Conservation (phyloP, 164 flowering plant species). For the Annona cherimola region DNA sequence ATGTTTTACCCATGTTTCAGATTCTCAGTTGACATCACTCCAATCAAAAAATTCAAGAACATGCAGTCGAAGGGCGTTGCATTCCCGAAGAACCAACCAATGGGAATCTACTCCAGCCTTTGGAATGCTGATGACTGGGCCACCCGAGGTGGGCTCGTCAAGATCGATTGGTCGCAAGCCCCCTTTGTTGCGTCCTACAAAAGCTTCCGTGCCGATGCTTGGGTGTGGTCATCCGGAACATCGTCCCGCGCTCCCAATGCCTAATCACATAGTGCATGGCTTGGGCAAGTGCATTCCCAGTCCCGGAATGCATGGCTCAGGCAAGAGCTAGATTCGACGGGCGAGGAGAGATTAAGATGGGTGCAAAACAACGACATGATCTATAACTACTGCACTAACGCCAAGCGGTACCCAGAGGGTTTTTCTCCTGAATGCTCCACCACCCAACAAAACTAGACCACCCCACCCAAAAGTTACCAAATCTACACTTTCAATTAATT, state of each 20-base stretch:
- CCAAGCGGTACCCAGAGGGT: slow-evolving; percentile 4
- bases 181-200: slow-evolving; percentile 1
- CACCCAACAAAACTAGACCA: neutral
- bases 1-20: neutral
- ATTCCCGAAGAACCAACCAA: slow-evolving; percentile 1
- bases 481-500: too few species aligned
- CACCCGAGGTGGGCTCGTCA: slow-evolving; percentile 42
- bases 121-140: slow-evolving; percentile 56
- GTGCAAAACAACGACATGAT: slow-evolving; percentile 9
- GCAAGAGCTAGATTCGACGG: neutral
- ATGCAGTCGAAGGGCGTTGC: neutral
- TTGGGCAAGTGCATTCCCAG: neutral
- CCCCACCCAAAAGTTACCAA: too few species aligned
- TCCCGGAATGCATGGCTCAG: neutral
- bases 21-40: neutral
- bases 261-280: slow-evolving; percentile 1
- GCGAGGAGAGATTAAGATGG: slow-evolving; percentile 2
- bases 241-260: neutral
- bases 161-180: slow-evolving; percentile 34
- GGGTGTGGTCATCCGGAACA: neutral
- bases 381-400: slow-evolving; percentile 4
- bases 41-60: neutral
- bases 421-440: slow-evolving; percentile 4
- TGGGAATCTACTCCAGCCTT: slow-evolving; percentile 31
- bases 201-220: slow-evolving; percentile 5